Conservation (phyloP, 495 filamentous ascomycete genomes). For the Mycothermus thermophilus region DNA sequence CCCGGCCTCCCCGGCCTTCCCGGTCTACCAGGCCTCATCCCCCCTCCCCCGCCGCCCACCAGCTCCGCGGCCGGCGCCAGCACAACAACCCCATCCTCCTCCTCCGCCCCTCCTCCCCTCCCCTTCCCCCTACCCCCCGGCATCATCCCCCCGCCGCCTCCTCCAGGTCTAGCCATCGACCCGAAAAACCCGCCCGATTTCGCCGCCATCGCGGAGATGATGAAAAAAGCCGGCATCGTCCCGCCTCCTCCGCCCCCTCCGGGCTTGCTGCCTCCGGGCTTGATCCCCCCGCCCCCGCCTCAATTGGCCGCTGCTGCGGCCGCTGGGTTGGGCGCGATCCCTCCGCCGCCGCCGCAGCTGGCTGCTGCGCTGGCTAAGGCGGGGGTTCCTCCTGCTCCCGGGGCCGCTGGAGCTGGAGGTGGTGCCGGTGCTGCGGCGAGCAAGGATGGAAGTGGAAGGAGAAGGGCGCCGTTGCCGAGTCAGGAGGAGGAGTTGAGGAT, state of each 20-base stretch:
- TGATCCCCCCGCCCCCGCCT: constrained; percentile 38
- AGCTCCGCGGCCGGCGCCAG: constrained; percentile 21
- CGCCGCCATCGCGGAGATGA: constrained; percentile 50
- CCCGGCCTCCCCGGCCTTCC: constrained; percentile 28
- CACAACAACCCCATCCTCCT: constrained; percentile 16
- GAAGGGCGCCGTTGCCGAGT: constrained; percentile 58
- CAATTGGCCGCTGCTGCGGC: no score
- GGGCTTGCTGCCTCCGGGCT: constrained; percentile 36
- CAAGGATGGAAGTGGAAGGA: constrained; percentile 19
- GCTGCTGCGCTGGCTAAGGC: no score
- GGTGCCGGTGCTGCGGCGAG: not conserved
- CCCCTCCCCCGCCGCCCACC: constrained; percentile 15
- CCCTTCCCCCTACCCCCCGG: constrained; percentile 24
- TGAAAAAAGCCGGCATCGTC: constrained; percentile 40
- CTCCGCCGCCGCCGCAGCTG: no score
- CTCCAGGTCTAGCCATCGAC: constrained; percentile 36
- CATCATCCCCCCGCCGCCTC: constrained; percentile 36
- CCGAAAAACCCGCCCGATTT: constrained; percentile 51
- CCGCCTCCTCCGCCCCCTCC: constrained; percentile 37
- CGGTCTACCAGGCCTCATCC: constrained; percentile 14
- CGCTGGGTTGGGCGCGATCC: constrained; percentile 33
- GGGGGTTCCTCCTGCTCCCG: constrained; percentile 18
- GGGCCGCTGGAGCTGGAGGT: not conserved
- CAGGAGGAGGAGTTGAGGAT: constrained; percentile 68
- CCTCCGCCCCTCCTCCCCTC: constrained; percentile 23